Conservation (phyloP, 73 alveolate species). For the Effrenium voratum region DNA sequence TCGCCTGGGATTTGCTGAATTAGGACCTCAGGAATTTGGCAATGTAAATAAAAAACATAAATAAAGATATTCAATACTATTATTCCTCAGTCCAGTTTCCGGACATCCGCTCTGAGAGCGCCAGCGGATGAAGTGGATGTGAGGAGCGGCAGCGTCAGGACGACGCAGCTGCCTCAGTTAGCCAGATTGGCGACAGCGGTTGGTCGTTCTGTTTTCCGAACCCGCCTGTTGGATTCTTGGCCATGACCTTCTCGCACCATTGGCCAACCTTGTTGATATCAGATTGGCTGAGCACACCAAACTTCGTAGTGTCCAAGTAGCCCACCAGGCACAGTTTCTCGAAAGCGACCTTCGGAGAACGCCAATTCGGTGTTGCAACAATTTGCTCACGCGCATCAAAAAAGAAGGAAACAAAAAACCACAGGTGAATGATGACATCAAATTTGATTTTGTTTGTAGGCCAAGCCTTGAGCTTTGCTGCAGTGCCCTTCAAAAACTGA, state of each 20-base stretch:
- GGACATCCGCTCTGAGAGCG: conserved; percentile 2
- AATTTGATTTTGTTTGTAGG: background rate
- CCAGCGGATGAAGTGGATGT: background rate
- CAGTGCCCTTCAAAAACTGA: background rate
- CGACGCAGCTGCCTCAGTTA: background rate
- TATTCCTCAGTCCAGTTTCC: background rate
- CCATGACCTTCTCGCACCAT: conserved; percentile 21
- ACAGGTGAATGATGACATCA: background rate
- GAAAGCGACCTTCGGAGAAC: background rate
- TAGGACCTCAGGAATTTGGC: no score
- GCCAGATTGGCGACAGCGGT: no score
- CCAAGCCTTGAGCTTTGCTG: background rate
- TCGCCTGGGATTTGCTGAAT: background rate
- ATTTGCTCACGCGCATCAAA: background rate
- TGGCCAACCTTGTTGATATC: conserved; percentile 10
- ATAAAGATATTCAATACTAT: no score
- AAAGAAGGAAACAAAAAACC: background rate
- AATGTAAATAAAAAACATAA: no score
- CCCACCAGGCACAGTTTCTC: background rate
- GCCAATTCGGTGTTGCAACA: background rate
- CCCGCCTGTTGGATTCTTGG: conserved; percentile 16
- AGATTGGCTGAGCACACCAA: conserved; percentile 26
- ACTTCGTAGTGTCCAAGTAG: conserved; percentile 31
- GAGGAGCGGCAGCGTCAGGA: conserved; percentile 17
- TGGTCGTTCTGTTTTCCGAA: no score